Evolutionary conservation across 495 filamentous ascomycete genomes (phyloP).

Genomic region (Aspergillus egyptiacus): DNA sequence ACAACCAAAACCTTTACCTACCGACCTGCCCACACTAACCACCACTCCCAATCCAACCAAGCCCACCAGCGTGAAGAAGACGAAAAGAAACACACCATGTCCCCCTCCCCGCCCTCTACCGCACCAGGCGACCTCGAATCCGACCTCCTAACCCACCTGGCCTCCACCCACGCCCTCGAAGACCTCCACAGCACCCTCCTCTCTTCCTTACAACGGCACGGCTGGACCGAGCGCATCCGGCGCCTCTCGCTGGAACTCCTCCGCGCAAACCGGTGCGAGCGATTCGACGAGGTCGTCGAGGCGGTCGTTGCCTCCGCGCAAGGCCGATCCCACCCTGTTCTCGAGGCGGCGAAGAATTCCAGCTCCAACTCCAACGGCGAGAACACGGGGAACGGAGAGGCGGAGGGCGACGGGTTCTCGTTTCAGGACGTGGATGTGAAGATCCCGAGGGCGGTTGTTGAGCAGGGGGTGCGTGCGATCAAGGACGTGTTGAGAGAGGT

Average conservation of each 20-base stretch:
- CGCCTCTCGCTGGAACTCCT: slow-evolving; percentile 38
- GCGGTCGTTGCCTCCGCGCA: slow-evolving; percentile 40
- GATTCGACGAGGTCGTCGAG: slow-evolving; percentile 43
- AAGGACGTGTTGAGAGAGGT: slow-evolving; percentile 46
- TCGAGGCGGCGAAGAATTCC: slow-evolving; percentile 12
- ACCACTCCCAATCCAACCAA: background rate
- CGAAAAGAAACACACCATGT: slow-evolving; percentile 1
- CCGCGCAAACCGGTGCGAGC: slow-evolving; percentile 42
- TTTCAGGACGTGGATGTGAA: slow-evolving; percentile 39
- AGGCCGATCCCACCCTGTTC: slow-evolving; percentile 29
- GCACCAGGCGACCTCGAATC: slow-evolving; percentile 33
- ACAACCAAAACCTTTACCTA: too few species aligned
- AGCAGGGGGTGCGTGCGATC: slow-evolving; percentile 41
- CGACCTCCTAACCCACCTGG: slow-evolving; percentile 39
- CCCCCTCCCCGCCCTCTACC: slow-evolving; percentile 8
- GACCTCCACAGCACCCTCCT: slow-evolving; percentile 41
- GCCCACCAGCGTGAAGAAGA: background rate
- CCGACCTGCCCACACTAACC: too few species aligned
- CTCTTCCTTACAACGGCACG: slow-evolving; percentile 36
- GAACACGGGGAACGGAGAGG: slow-evolving; percentile 12
- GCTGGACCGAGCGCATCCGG: slow-evolving; percentile 42
- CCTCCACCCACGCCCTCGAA: slow-evolving; percentile 38
- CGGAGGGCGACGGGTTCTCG: slow-evolving; percentile 9
- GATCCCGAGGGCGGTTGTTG: slow-evolving; percentile 37
- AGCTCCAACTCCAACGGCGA: slow-evolving; percentile 15